These are phyloP conservation scores for Eucalyptus erythrocorys DNA, from an alignment of 345 rosid genomes.

Conservation along the genomic window DNA sequence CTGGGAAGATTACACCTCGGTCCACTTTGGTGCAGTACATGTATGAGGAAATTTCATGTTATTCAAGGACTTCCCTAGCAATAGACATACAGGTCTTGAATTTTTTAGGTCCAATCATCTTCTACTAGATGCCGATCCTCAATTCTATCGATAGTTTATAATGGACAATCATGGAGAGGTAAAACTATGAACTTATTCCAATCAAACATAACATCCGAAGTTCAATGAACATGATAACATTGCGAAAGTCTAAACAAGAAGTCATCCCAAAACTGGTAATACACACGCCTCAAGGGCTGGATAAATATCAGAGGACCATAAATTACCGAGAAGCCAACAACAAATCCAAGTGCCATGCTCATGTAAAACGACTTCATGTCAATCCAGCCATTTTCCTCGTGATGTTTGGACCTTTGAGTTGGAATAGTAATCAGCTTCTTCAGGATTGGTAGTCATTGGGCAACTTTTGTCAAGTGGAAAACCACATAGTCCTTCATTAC, in stretches of 20 bases:
- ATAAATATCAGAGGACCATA: background rate
- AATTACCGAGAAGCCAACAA: background rate
- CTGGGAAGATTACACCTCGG: background rate
- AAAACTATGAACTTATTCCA: background rate
- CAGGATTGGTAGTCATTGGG: background rate
- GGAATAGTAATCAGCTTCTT: background rate
- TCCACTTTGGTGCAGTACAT: background rate
- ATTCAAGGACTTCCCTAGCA: background rate
- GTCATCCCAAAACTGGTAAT: background rate
- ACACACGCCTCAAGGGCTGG: background rate
- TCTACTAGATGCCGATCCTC: background rate
- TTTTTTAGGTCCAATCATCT: background rate
- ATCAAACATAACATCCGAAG: no score
- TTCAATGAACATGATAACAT: background rate
- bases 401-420: no score
- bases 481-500: constrained; percentile 25
- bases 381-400: no score
- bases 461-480: background rate
- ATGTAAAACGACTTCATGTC: no score
- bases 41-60: background rate
- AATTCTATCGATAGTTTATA: background rate
- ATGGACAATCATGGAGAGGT: background rate
- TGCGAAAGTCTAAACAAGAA: background rate
- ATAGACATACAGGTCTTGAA: background rate
- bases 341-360: background rate